Evolutionary conservation across 805 yeast genomes (phyloP), one percentile per base, ranked within the genome.

Genomic region (Nakazawaea populi): DNA sequence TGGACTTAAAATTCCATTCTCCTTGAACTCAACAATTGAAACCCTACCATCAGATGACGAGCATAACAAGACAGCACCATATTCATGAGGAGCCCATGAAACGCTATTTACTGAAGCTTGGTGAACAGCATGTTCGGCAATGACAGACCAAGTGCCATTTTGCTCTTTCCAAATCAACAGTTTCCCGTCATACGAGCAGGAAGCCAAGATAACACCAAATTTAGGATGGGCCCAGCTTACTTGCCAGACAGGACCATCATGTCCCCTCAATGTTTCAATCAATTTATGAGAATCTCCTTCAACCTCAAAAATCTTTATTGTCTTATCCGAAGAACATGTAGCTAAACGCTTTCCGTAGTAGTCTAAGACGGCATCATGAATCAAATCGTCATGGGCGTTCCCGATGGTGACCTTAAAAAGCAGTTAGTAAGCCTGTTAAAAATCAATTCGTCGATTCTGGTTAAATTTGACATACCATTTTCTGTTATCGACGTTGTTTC

Each of bases 231-330:
- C 98, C 99, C 99, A 94, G 49, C 89, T 82, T 24, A 90, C 96
- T 71, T 92, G 96, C 99, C 99, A 94, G 45, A 94, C 97, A 10
- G 99, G 98, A 35, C 98, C 99, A 55, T 90, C 97, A 68, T 94
- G 99, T 38, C 96, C 97, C 46, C 80, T 75, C 56, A 94, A 73
- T 1, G 98, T 91, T 58, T 90, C 97, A 18, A 86, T 76, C 47
- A 90, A 74, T 63, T 78, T 85, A 67, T 89, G 92, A 61, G 75
- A 80, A 44, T 89, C 95, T 38, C 92, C 94, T 46, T 88, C 92
- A 42, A 92, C 83, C 58, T 91, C 96, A 67, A 89, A 94, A 52
- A 94, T 84, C 71, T 91, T 89, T 71, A 92, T 87, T n/a, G 96
- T 87, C 64, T 89, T 89, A 72, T 94, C 99, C 4, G 96, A 88